Evolutionary conservation across 495 filamentous ascomycete species (phyloP), one percentile per base, ranked within the genome.

Genomic region (Aspergillus sclerotioniger): DNA sequence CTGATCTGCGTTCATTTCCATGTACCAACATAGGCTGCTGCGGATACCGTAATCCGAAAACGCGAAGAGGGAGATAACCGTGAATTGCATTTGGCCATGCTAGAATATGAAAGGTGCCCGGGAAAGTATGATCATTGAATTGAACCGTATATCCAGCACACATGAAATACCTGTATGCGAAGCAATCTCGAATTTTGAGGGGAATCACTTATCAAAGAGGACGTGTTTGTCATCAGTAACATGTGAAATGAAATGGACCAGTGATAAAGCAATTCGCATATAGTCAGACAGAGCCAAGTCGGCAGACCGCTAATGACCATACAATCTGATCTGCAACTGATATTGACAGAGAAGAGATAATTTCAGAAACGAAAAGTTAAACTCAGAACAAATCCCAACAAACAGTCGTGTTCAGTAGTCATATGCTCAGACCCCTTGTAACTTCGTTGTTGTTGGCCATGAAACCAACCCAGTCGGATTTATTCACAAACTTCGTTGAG

Each of bases 291-390:
- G 25, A 43, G 13, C 39, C 53, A 5, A 57, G n/a, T 9, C 44
- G 51, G 13, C 35, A 33, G 44, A 45, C 47, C 10, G 41, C n/a
- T 47, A 21, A 5, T 41, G 33, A 43, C 39, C 33, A 3, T 25
- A 62, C 54, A 55, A 62, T 53, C 29, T 56, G 19, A 49, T 17
- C 31, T 56, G 31, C 1, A 52, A 37, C 43, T 20, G 45, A 63
- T 63, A 63, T 60, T n/a, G 35, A 64, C 62, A 60, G 25, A 60
- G 50, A 60, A 54, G 52, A n/a, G 25, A 56, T 60, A 53, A 58
- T 19, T 17, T 43, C 0, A 6, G 5, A 25, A 25, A 5, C 25
- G 25, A 25, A 25, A 25, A 25, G 25, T 3, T 25, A 25, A 3
- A 2, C 25, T 25, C 25, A 5, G 5, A 25, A 5, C 25, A 25